These are phyloP conservation scores for Ogataea nitratoaversa DNA, from an alignment of 805 yeast genomes.

Conservation along the genomic window DNA sequence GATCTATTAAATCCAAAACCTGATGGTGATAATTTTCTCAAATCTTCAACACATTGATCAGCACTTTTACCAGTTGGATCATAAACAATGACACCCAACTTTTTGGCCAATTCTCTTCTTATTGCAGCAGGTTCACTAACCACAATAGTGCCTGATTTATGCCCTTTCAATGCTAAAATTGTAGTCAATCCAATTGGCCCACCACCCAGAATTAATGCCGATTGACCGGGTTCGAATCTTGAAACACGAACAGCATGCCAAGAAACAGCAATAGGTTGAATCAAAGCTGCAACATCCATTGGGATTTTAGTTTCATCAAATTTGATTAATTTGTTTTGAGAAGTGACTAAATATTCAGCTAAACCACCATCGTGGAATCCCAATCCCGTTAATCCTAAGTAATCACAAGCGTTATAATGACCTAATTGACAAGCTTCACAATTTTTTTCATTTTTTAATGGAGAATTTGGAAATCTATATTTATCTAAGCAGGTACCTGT, in stretches of 20 bases:
- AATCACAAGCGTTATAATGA: conserved; percentile 47
- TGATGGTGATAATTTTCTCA: conserved; percentile 34
- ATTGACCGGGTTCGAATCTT: conserved; percentile 37
- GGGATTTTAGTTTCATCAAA: conserved; percentile 36
- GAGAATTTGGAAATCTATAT: conserved; percentile 16
- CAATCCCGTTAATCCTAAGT: conserved; percentile 48
- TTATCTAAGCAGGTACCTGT: conserved; percentile 47
- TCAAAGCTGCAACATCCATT: conserved; percentile 51
- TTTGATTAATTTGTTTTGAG: conserved; percentile 36
- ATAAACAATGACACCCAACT: conserved; percentile 38
- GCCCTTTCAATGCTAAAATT: conserved; percentile 47
- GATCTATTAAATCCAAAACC: conserved; percentile 46
- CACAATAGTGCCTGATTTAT: conserved; percentile 43
- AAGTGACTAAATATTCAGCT: conserved; percentile 41
- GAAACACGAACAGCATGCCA: conserved; percentile 55
- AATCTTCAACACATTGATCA: conserved; percentile 28
- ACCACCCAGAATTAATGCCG: conserved; percentile 50
- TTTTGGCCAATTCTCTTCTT: conserved; percentile 56
- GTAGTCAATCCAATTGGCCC: conserved; percentile 63
- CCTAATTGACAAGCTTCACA: conserved; percentile 52
- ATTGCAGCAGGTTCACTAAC: conserved; percentile 55
- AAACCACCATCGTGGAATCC: conserved; percentile 52
- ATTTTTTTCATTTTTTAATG: conserved; percentile 7
- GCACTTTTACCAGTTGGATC: conserved; percentile 30
- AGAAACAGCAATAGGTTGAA: conserved; percentile 54